phyloP scores from a whole-genome alignment of 1,139 yeast species.

The Blastobotrys persicus region DNA sequence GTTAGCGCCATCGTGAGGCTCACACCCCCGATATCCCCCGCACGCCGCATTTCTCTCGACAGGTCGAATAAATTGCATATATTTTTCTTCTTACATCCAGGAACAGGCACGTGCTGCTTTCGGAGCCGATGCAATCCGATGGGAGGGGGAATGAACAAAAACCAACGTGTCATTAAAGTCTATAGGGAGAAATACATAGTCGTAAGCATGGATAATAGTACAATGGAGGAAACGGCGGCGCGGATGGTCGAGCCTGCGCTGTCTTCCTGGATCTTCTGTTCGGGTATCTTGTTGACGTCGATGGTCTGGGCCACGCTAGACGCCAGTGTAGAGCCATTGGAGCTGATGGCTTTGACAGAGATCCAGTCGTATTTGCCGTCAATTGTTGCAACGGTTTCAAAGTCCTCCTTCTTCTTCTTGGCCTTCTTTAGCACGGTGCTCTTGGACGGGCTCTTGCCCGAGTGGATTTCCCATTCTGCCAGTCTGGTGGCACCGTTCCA shows the following conservation, averaged over 20 bases:
- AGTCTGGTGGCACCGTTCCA: conserved; percentile 15
- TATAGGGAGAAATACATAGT: background rate
- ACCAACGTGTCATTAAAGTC: background rate
- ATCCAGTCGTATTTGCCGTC: conserved; percentile 2
- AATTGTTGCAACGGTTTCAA: background rate
- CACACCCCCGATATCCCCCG: too few relatives aligned
- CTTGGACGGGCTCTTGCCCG: background rate
- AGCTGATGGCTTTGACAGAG: background rate
- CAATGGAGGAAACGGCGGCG: too few relatives aligned
- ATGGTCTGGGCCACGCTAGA: background rate
- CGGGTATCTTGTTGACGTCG: background rate
- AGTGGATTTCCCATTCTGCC: background rate
- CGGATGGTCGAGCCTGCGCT: background rate
- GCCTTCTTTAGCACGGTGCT: background rate
- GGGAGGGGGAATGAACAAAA: too few relatives aligned
- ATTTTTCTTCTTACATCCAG: too few relatives aligned
- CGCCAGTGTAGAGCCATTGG: background rate
- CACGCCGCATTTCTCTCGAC: too few relatives aligned
- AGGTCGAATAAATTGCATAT: too few relatives aligned
- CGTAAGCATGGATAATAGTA: background rate
- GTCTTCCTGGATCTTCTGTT: background rate
- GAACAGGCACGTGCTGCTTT: too few relatives aligned
- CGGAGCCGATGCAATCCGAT: too few relatives aligned
- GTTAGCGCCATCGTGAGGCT: background rate
- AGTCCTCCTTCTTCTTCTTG: background rate